Conservation (phyloP, 495 filamentous ascomycete genomes). For the Hyaloscypha finlandica region DNA sequence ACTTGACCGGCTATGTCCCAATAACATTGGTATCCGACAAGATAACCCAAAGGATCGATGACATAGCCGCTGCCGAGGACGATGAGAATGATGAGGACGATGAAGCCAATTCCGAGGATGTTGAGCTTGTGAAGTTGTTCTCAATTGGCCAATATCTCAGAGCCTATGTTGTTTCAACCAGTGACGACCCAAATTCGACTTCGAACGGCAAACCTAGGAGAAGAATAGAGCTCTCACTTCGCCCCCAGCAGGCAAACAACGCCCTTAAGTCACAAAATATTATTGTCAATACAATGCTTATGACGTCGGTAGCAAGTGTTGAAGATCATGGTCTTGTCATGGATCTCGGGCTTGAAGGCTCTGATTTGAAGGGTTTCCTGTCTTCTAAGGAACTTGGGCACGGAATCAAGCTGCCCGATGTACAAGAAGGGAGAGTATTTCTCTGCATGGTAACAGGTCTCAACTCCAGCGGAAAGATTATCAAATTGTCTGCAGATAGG, state of each 20-base stretch:
- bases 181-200: conserved; percentile 51
- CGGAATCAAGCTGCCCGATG: conserved; percentile 54
- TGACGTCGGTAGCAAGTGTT: conserved; percentile 84
- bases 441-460: conserved; percentile 80
- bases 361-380: conserved; percentile 76
- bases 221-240: conserved; percentile 80
- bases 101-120: conserved; percentile 44
- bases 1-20: conserved; percentile 84
- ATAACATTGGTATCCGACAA: conserved; percentile 85
- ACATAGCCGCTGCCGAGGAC: conserved; percentile 58
- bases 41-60: conserved; percentile 67
- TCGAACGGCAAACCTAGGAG: conserved; percentile 63
- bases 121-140: conserved; percentile 70
- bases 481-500: conserved; percentile 79
- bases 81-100: conserved; percentile 53
- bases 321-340: conserved; percentile 96
- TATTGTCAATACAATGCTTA: conserved; percentile 70
- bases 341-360: conserved; percentile 77
- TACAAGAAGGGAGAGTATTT: conserved; percentile 80
- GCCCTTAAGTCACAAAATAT: conserved; percentile 71
- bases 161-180: conserved; percentile 77
- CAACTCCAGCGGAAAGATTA: conserved; percentile 73
- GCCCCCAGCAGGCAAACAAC: conserved; percentile 72
- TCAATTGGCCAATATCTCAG: conserved; percentile 86
- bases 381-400: conserved; percentile 79